These are phyloP conservation scores for Anisogramma anomala DNA, from an alignment of 2,329 filamentous ascomycete genomes.

Conservation along the genomic window DNA sequence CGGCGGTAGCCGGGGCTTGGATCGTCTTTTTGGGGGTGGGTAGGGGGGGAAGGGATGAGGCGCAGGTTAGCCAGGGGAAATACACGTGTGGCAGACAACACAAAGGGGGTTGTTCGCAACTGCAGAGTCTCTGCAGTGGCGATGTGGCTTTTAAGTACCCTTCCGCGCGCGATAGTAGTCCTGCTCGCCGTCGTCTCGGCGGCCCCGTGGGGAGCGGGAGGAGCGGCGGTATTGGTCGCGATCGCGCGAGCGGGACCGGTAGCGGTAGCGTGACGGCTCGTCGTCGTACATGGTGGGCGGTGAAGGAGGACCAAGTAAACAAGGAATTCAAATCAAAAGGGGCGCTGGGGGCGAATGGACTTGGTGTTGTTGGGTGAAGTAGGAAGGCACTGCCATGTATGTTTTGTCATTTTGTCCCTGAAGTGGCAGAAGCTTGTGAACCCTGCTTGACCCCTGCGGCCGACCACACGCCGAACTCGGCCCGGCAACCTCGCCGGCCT, in stretches of 20 bases:
- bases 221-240: constrained; percentile 18
- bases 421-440: no score
- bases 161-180: constrained; percentile 37
- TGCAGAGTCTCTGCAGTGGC: constrained; percentile 7
- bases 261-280: constrained; percentile 22
- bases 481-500: no score
- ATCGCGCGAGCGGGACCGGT: constrained; percentile 21
- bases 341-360: neutral
- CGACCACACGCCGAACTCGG: neutral
- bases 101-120: no score
- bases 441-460: neutral
- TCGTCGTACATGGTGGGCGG: constrained; percentile 33
- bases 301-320: constrained; percentile 8
- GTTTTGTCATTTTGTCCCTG: no score
- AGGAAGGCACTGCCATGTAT: neutral
- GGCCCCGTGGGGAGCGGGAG: constrained; percentile 14
- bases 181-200: constrained; percentile 21
- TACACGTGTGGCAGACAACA: no score
- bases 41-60: constrained; percentile 3
- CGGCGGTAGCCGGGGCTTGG: constrained; percentile 1
- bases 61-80: constrained; percentile 10
- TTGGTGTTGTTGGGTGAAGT: neutral
- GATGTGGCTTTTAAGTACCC: constrained; percentile 24
- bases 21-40: no score
- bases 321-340: neutral